Evolutionary conservation across 306 rosid genomes (phyloP).

Genomic region (Glycine soja): DNA sequence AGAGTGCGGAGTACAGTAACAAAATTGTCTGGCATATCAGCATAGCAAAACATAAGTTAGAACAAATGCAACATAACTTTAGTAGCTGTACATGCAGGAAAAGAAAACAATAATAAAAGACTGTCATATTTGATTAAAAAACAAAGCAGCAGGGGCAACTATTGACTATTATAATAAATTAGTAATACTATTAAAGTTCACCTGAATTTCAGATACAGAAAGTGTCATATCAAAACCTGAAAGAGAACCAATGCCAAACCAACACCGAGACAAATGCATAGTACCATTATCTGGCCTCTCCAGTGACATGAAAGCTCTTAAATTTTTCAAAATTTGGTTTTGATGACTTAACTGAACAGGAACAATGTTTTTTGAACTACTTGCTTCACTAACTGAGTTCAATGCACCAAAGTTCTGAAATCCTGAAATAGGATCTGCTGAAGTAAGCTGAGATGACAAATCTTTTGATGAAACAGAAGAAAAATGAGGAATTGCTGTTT

Average conservation of each 20-base stretch:
- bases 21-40: conserved; percentile 72
- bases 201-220: conserved; percentile 81
- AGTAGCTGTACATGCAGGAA: background rate
- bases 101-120: conserved; percentile 8
- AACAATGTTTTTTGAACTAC: conserved; percentile 59
- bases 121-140: background rate
- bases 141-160: conserved; percentile 11
- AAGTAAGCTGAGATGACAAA: conserved; percentile 49
- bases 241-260: conserved; percentile 75
- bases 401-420: conserved; percentile 51
- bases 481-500: conserved; percentile 65
- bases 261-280: conserved; percentile 50
- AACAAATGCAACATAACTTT: conserved; percentile 26
- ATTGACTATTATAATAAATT: conserved; percentile 29
- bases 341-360: conserved; percentile 53
- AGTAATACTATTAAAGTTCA: conserved; percentile 45
- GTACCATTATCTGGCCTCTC: conserved; percentile 58
- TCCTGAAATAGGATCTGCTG: conserved; percentile 55
- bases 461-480: conserved; percentile 57
- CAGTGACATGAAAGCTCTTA: conserved; percentile 62
- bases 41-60: conserved; percentile 43
- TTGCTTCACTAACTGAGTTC: conserved; percentile 58
- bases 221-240: conserved; percentile 70
- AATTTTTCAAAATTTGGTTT: conserved; percentile 65
- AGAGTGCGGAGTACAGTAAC: conserved; percentile 67